A percentile compares a stretch with the other conserved stretches of the same genome.
Conservation (phyloP, 169 alveolate genomes). For the Plasmodium yoelii region DNA sequence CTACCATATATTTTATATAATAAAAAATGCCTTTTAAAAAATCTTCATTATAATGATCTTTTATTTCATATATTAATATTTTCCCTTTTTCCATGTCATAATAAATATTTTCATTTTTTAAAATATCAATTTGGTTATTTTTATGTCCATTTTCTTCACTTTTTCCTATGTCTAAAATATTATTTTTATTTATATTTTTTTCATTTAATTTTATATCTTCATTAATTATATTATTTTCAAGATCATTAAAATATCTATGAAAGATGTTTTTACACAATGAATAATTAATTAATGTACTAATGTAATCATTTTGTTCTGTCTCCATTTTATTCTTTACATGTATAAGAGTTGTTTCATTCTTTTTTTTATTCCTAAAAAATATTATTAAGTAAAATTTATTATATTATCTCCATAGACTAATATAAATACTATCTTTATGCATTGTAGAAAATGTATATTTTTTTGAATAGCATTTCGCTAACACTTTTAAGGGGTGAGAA, state of each 20-base stretch:
- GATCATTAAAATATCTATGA: not conserved
- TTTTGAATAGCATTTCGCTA: no score
- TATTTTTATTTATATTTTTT: not conserved
- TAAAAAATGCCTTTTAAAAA: slow-evolving; percentile 36
- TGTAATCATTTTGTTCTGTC: slow-evolving; percentile 12
- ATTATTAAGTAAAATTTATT: not conserved
- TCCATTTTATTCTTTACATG: slow-evolving; percentile 5
- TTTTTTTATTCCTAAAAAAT: slow-evolving; percentile 36
- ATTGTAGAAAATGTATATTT: no score
- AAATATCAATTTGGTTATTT: not conserved
- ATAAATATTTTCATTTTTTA: slow-evolving; percentile 19
- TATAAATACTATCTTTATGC: no score
- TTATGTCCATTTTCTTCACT: not conserved
- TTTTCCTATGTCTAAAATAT: not conserved
- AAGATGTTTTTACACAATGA: slow-evolving; percentile 29
- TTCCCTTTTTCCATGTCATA: slow-evolving; percentile 1
- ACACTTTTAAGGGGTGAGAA: no score
- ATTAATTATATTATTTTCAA: slow-evolving; percentile 12
- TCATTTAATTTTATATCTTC: slow-evolving; percentile 16
- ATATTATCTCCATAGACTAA: no score
- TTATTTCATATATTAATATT: slow-evolving; percentile 1
- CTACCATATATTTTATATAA: slow-evolving; percentile 28
- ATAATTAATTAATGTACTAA: slow-evolving; percentile 19
- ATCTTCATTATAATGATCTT: slow-evolving; percentile 23
- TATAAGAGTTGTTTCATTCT: not conserved